Conservation (phyloP, 352 stramenopile species). For the Phytopythium litorale region DNA sequence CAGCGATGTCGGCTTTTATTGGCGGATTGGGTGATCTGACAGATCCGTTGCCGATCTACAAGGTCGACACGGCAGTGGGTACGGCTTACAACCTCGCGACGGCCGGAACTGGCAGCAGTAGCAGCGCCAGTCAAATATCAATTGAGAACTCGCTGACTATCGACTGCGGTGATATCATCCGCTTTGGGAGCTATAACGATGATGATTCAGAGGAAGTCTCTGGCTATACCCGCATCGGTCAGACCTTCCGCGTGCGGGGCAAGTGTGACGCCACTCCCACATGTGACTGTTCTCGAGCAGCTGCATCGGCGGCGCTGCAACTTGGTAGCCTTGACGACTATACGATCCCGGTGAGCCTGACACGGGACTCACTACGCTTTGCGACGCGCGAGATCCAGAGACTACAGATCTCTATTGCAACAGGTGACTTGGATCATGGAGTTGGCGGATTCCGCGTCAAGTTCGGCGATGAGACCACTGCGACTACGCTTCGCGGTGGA, state of each 20-base stretch:
- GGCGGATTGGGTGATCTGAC: slow-evolving; percentile 23
- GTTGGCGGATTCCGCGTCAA: slow-evolving; percentile 86
- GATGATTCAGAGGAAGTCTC: slow-evolving; percentile 6
- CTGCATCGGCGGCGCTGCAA: slow-evolving; percentile 26
- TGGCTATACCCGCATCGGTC: background rate
- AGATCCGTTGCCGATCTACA: slow-evolving; percentile 51
- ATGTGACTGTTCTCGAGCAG: slow-evolving; percentile 38
- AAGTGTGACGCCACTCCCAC: slow-evolving; percentile 36
- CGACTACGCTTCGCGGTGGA: slow-evolving; percentile 70
- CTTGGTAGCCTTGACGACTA: slow-evolving; percentile 44
- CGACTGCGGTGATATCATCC: slow-evolving; percentile 64
- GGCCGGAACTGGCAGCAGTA: slow-evolving; percentile 14
- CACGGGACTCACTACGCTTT: slow-evolving; percentile 21
- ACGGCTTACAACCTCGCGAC: slow-evolving; percentile 35
- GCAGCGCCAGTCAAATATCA: slow-evolving; percentile 28
- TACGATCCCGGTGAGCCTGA: slow-evolving; percentile 39
- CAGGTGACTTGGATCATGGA: slow-evolving; percentile 36
- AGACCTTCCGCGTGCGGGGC: slow-evolving; percentile 58
- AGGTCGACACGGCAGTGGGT: slow-evolving; percentile 46
- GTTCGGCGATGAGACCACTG: slow-evolving; percentile 89
- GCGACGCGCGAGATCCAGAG: slow-evolving; percentile 69
- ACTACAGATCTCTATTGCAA: slow-evolving; percentile 38
- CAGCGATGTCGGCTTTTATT: slow-evolving; percentile 22
- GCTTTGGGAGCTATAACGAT: slow-evolving; percentile 37
- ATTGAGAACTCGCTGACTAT: slow-evolving; percentile 32